phyloP scores from a whole-genome alignment of 371 early-diverging fungal genomes.

The Agmasoma carcini region DNA sequence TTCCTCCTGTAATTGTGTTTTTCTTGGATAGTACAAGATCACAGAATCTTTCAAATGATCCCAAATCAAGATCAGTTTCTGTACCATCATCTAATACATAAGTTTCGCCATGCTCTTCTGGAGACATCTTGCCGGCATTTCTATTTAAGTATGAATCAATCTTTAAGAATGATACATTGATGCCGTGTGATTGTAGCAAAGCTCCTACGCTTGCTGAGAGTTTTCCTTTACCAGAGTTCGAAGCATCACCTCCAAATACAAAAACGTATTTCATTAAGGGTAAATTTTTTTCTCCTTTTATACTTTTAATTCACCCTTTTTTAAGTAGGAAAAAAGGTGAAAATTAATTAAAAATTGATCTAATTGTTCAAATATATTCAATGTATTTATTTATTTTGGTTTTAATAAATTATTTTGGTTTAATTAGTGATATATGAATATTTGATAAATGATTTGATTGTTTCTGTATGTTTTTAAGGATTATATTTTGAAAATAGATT shows the following conservation, averaged over 20 bases:
- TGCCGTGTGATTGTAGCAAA: slow-evolving; percentile 75
- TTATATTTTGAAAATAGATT: too few relatives aligned
- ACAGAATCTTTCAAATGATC: slow-evolving; percentile 94
- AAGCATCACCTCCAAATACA: slow-evolving; percentile 91
- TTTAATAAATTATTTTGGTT: neutral
- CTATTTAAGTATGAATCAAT: slow-evolving; percentile 98
- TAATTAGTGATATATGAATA: neutral
- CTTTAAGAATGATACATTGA: slow-evolving; percentile 88
- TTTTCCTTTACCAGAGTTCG: slow-evolving; percentile 94
- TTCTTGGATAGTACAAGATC: slow-evolving; percentile 73
- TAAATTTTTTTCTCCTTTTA: slow-evolving; percentile 6
- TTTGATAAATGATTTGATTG: too few relatives aligned
- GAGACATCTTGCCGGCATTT: slow-evolving; percentile 87
- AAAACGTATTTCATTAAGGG: slow-evolving; percentile 64
- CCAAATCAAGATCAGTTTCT: slow-evolving; percentile 93
- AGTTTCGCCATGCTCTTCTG: slow-evolving; percentile 90
- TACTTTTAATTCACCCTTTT: too few relatives aligned
- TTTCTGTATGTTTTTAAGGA: too few relatives aligned
- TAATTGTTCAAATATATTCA: neutral
- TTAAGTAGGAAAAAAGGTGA: neutral
- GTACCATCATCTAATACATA: slow-evolving; percentile 95
- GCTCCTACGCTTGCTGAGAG: slow-evolving; percentile 88
- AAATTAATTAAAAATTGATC: neutral
- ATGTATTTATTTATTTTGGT: neutral
- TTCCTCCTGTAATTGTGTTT: slow-evolving; percentile 95